Base-by-base conservation (phyloP, 2,329 filamentous ascomycete species). In the Hypoxylon sp. region DNA sequence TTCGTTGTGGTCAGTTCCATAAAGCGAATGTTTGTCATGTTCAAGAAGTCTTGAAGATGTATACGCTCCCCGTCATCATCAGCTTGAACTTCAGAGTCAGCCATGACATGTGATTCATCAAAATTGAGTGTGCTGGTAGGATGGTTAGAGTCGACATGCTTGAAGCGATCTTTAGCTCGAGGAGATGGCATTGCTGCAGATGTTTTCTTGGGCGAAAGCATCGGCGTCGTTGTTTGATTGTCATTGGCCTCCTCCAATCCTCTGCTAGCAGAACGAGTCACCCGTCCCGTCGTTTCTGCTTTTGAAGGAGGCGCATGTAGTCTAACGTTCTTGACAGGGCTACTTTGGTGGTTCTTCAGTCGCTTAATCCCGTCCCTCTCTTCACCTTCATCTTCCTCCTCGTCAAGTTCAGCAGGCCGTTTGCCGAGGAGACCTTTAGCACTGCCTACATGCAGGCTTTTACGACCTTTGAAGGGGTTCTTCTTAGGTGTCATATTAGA, bases 1-100 rank as follows among this genome's bases (percentile, higher is more conserved):
- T 98, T 98, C 1, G 94, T 98, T 0, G 95, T 97, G n/a, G 92
- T 97, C 54, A 99, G 85, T 78, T 99, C 96, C 92, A 99, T 98
- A 82, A 99, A 99, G 59, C 94, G 93, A 75, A 99, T 97, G 65
- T 93, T 97, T 2, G 95, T 98, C 89, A 97, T 90, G 70, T 97
- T 93, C 48, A 99, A 83, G 81, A 99, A 99, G 58, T 97, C 92
- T 73, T 97, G 94, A 2, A 99, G 85, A 50, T 94, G 92, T 59
- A 97, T 94, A 22, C 85, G 86, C 26, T 90, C 87, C 19, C 86
- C 85, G 11, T 83, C 79, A 19, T 84, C 84, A n/a, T 88, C 86
- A 5, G 82, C 79, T 55, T 84, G 80, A 24, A 82, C 73, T 47
- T 85, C 80, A 1, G 75, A 76, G 19, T 83, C 81, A 63, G 84